These are phyloP conservation scores for Brassica napus DNA, from an alignment of 345 rosid genomes.

Conservation along the genomic window DNA sequence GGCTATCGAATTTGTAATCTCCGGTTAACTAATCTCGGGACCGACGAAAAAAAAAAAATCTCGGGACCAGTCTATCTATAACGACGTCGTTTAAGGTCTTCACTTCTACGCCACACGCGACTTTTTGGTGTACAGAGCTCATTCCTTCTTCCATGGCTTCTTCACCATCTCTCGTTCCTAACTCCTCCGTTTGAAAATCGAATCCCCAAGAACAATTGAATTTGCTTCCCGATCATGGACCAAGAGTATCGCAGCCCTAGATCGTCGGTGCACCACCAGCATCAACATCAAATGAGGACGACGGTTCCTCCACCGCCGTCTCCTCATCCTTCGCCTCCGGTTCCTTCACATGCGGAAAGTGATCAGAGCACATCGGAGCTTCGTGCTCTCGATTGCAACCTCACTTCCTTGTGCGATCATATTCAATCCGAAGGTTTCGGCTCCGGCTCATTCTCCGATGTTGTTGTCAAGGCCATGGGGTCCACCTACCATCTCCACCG, in stretches of 20 bases:
- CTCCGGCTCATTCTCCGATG: conserved; percentile 84
- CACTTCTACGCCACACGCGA: conserved; percentile 17
- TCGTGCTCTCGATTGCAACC: conserved; percentile 79
- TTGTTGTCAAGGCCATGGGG: conserved; percentile 82
- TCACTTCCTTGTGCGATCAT: conserved; percentile 88
- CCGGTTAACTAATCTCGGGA: not conserved
- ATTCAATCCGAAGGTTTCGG: conserved; percentile 84
- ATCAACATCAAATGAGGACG: conserved; percentile 35
- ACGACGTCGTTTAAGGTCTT: conserved; percentile 1
- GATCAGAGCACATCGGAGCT: conserved; percentile 70
- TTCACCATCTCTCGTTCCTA: not conserved
- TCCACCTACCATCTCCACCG: conserved; percentile 92
- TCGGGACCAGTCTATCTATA: not conserved
- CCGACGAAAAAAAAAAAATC: no score
- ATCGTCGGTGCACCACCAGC: conserved; percentile 41
- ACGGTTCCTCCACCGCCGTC: conserved; percentile 51
- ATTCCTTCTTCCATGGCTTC: conserved; percentile 24
- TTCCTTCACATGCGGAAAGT: conserved; percentile 58
- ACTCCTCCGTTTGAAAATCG: conserved; percentile 9
- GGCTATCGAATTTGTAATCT: not conserved
- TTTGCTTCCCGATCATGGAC: conserved; percentile 21
- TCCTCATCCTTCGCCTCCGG: conserved; percentile 50
- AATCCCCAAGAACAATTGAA: not conserved
- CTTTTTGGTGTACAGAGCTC: not conserved
- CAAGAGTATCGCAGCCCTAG: conserved; percentile 31